Evolutionary conservation across 2,329 filamentous ascomycete genomes (phyloP), one percentile per base, ranked within the genome.

Genomic region (Pseudomassariella vexata): DNA sequence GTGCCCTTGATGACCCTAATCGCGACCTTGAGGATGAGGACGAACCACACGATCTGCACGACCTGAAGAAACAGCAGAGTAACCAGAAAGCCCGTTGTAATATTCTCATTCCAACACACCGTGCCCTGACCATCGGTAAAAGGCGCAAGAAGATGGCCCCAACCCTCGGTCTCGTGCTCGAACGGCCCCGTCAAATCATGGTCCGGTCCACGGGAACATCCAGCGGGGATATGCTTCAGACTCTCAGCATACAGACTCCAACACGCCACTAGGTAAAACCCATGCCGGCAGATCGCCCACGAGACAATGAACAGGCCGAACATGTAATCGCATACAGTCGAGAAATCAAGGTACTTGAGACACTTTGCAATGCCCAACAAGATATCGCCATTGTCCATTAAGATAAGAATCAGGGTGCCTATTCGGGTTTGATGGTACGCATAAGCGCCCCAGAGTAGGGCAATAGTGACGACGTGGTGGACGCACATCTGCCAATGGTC

Each of bases 401-500:
- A 70, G 32, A 86, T 82, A 33, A 96, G 65, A 34, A 95, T 87
- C 24, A 94, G 71, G 50, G 88, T 92, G 30, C 85, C 88, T 18
- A 95, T 85, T 24, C 84, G 82, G 35, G 81, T 90, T 53, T 87
- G 79, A 52, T 89, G 80, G 56, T 92, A 94, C 40, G 79, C 74
- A 56, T 95, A 95, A 40, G 84, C 88, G 19, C n/a, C 8, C n/a
- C 8, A 23, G n/a, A 96, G 79, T 27, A 96, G 75, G 3, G 69
- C 65, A 48, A 79, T 85, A 15, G 90, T 96, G 50, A 95, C 79
- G 52, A 95, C 72, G 62, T 96, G 90, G 58, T 96, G 90, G 10
- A 79, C 79, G 44, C 95, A 79, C 90, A 96, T 96, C 60, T 95
- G 88, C 65, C 79, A 83, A 60, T 95, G 82, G 49, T 96, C 90